These are phyloP conservation scores for Cordyceps tenuipes DNA, from an alignment of 2,329 filamentous ascomycete genomes.

Conservation along the genomic window DNA sequence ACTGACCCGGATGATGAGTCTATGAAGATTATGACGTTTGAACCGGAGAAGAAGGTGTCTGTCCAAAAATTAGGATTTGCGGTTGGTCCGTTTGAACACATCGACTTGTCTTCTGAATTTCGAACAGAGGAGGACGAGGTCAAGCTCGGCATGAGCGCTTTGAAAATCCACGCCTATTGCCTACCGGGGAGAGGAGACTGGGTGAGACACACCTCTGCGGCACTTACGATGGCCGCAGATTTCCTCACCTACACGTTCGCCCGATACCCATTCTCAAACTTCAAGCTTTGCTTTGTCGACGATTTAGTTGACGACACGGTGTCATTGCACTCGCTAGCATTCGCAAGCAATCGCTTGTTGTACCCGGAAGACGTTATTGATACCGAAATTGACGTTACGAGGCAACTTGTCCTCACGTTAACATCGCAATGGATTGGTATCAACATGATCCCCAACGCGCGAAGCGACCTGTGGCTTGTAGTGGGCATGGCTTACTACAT, in stretches of 20 bases:
- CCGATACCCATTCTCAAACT: conserved; percentile 83
- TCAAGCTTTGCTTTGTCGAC: conserved; percentile 91
- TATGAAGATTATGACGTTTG: conserved; percentile 84
- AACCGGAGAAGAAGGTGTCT: conserved; percentile 64
- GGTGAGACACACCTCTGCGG: conserved; percentile 77
- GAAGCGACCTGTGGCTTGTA: conserved; percentile 78
- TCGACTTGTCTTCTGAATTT: conserved; percentile 77
- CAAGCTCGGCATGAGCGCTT: conserved; percentile 76
- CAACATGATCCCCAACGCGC: conserved; percentile 76
- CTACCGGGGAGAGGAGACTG: conserved; percentile 75
- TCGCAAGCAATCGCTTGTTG: conserved; percentile 79
- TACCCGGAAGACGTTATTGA: conserved; percentile 83
- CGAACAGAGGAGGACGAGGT: conserved; percentile 88
- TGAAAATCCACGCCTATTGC: conserved; percentile 87
- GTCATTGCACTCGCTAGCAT: conserved; percentile 72
- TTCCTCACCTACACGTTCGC: conserved; percentile 83
- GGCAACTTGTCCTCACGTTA: conserved; percentile 72
- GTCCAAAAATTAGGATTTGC: conserved; percentile 90
- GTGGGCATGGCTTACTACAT: conserved; percentile 90
- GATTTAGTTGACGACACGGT: conserved; percentile 70
- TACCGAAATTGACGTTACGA: conserved; percentile 70
- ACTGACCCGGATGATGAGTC: conserved; percentile 67
- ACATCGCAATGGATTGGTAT: conserved; percentile 93
- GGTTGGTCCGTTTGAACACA: conserved; percentile 87
- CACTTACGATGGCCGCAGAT: conserved; percentile 81